Percentiles rank a stretch among this genome's conserved stretches.
These are phyloP conservation scores for Torulaspora gathmanii DNA, from an alignment of 805 yeast genomes.

Conservation along the genomic window DNA sequence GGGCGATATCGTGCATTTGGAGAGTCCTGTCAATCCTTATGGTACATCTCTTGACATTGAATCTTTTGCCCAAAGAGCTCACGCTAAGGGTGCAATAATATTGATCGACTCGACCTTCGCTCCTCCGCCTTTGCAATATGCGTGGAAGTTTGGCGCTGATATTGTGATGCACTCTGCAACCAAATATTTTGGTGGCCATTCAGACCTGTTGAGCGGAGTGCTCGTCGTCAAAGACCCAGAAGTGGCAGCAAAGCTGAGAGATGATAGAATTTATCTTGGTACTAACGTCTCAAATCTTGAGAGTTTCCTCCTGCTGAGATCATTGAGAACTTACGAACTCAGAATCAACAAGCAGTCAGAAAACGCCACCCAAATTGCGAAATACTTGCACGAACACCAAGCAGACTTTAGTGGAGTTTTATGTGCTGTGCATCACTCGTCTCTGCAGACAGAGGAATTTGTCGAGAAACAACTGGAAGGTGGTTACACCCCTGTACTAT, in stretches of 20 bases:
- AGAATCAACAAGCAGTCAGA: constrained; percentile 63
- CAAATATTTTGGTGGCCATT: constrained; percentile 93
- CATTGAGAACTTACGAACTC: constrained; percentile 73
- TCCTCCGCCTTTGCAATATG: constrained; percentile 83
- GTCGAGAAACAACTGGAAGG: constrained; percentile 62
- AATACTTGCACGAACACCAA: constrained; percentile 49
- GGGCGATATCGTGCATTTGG: constrained; percentile 79
- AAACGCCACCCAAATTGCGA: constrained; percentile 58
- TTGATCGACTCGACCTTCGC: constrained; percentile 87
- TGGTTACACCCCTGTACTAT: constrained; percentile 70
- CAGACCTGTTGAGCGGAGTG: constrained; percentile 81
- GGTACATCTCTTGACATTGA: constrained; percentile 62
- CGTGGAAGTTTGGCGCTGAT: constrained; percentile 81
- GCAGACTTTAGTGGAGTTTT: constrained; percentile 45
- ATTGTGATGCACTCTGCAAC: constrained; percentile 91
- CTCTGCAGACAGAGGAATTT: constrained; percentile 66
- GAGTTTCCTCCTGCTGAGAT: constrained; percentile 65
- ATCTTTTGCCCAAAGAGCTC: constrained; percentile 65
- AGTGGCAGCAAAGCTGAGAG: constrained; percentile 43
- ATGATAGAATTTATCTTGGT: constrained; percentile 70
- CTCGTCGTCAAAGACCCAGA: constrained; percentile 57
- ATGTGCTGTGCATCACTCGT: constrained; percentile 59
- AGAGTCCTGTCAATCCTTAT: constrained; percentile 84
- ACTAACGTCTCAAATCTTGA: constrained; percentile 78
- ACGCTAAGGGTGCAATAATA: constrained; percentile 66